A percentile compares a stretch with the other conserved stretches of the same genome.
Conservation (phyloP, 305 asterid species). For the Fraxinus velutina region DNA sequence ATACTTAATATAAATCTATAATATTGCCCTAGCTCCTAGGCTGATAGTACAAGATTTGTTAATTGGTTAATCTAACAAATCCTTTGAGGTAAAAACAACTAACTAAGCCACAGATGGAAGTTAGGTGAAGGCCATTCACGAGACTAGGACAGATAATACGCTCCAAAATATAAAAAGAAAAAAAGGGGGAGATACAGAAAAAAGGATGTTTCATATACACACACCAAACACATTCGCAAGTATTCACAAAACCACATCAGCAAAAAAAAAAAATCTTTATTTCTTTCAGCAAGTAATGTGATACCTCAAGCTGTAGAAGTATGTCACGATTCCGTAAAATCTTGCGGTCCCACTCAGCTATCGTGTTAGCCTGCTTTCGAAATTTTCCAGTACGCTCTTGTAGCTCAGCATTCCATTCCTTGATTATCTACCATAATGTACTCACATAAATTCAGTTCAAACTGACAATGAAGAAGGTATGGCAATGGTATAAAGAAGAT, state of each 20-base stretch:
- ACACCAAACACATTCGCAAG: background rate
- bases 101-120: background rate
- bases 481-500: background rate
- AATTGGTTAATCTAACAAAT: background rate
- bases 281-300: background rate
- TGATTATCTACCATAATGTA: slow-evolving; percentile 61
- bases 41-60: background rate
- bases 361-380: slow-evolving; percentile 86
- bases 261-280: background rate
- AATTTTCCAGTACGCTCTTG: slow-evolving; percentile 88
- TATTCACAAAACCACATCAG: background rate
- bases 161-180: background rate
- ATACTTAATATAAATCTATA: background rate
- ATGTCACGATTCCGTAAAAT: slow-evolving; percentile 90
- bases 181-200: background rate
- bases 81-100: background rate
- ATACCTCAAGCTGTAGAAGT: slow-evolving; percentile 87
- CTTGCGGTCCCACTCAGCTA: slow-evolving; percentile 95
- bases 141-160: background rate
- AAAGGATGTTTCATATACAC: background rate
- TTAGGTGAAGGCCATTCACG: background rate
- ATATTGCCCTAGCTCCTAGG: background rate
- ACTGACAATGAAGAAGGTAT: background rate
- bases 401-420: slow-evolving; percentile 93
- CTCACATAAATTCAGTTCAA: slow-evolving; percentile 16